Base-by-base conservation (phyloP, 2,329 filamentous ascomycete genomes). In the Rhytidhysteron rufulum region DNA sequence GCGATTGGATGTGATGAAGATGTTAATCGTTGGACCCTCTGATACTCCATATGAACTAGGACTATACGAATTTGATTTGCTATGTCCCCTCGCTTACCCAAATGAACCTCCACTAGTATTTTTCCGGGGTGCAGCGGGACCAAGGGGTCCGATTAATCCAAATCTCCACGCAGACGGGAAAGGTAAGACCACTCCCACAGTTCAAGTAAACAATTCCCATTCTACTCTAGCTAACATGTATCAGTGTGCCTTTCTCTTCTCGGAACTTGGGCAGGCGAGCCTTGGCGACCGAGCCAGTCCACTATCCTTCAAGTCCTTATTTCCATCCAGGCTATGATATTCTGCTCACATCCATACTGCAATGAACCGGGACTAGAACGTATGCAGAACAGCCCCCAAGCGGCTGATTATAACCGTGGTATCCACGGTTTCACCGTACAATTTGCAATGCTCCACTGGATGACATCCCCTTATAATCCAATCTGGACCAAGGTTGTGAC, bases 261-360 rank as follows among this genome's bases (percentile, higher is more conserved):
- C 0, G 69, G 68, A 0, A 76, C 72, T 2, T 74, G 75, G 75
- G 11, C 48, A 16, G 75, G 74, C 8, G 48, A 66, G 45, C 48
- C 58, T 18, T 75, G 78, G 77, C 57, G 66, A 10, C 60, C 67
- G 3, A 51, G 57, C 8, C 59, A 65, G 25, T 78, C 74, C 4
- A 78, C 74, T 3, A 55, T 78, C 3, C 60, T 77, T 4, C 74
- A 77, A 45, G 57, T 78, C 5, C 60, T 77, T 9, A 67, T 80
- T n/a, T 77, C 72, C 20, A 75, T 80, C 37, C 78, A 80, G 49
- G 67, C 69, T 21, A 78, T 80, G 76, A 71, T 80, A 16, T 67
- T 81, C 34, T 75, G 70, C 46, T 70, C 72, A 13, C 49, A 75
- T 35, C 78, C 77, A 2, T 75, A 64, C 53, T 73, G 69, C 63